Percentiles rank a stretch among this genome's conserved stretches.
Evolutionary conservation across 345 rosid genomes (phyloP).

Genomic region (Camelina hispida): DNA sequence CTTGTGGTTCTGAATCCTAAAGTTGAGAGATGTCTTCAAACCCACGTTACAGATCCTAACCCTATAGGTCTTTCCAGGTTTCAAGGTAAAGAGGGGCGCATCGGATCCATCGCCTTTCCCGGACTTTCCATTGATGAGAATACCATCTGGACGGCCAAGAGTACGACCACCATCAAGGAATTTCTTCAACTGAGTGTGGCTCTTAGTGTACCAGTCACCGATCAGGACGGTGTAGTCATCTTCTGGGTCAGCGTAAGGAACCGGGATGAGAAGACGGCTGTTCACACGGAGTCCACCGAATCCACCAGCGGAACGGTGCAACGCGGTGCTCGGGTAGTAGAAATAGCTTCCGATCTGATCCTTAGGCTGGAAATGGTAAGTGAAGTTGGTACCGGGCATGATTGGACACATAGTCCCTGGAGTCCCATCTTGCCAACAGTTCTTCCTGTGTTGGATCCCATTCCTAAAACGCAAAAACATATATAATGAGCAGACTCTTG

Average conservation of each 20-base stretch:
- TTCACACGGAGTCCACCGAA: slow-evolving; percentile 74
- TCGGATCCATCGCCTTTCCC: slow-evolving; percentile 48
- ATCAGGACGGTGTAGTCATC: slow-evolving; percentile 72
- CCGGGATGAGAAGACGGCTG: slow-evolving; percentile 72
- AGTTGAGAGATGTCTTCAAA: slow-evolving; percentile 60
- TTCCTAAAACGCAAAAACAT: slow-evolving; percentile 46
- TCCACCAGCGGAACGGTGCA: slow-evolving; percentile 67
- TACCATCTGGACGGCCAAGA: slow-evolving; percentile 61
- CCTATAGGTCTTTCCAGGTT: slow-evolving; percentile 65
- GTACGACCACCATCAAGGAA: slow-evolving; percentile 60
- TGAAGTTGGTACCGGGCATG: slow-evolving; percentile 67
- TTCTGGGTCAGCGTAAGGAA: slow-evolving; percentile 67
- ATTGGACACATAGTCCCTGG: slow-evolving; percentile 80
- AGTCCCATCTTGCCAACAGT: slow-evolving; percentile 83
- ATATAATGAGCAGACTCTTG: not conserved
- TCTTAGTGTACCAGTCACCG: slow-evolving; percentile 67
- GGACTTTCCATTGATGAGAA: slow-evolving; percentile 65
- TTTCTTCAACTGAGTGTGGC: slow-evolving; percentile 51
- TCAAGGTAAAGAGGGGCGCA: slow-evolving; percentile 61
- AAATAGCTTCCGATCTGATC: slow-evolving; percentile 87
- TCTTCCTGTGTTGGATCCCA: slow-evolving; percentile 85
- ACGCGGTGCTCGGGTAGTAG: slow-evolving; percentile 58
- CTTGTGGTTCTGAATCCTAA: slow-evolving; percentile 66
- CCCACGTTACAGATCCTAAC: slow-evolving; percentile 74
- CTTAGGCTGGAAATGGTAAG: slow-evolving; percentile 86